Base-by-base conservation (phyloP, 1,284 basidiomycete species). In the Fomitopsis palustris region DNA sequence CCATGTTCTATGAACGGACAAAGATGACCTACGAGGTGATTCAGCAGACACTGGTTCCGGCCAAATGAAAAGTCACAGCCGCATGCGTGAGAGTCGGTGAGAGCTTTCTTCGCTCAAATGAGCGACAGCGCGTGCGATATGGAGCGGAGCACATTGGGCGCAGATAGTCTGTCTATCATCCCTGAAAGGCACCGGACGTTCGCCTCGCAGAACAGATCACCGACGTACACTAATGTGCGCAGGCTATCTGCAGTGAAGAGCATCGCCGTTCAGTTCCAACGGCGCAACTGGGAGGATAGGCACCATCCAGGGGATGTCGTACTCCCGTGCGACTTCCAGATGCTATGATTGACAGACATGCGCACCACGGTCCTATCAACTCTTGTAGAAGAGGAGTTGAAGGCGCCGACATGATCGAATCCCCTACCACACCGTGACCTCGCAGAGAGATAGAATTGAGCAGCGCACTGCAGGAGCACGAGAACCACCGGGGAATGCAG, bases 321-420 rank as follows among this genome's bases (percentile, higher is more conserved):
- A 12, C 19, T 27, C 45, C 23, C 25, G 41, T 52, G 49, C 55
- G 9, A 41, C 49, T 12, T 12, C 39, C 47, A 31, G 35, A 29
- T 19, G 27, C 41, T 54, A n/a, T 64, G 56, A 59, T 61, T 60
- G 64, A 53, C 25, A 29, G 21, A 23, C 45, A 47, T 21, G 54
- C 61, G 58, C 53, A 58, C 54, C 38, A 35, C 2, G 5, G 29
- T n/a, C 52, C 27, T 49, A 12, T 57, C 39, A 54, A 39, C 55
- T 92, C 95, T 72, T 92, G 93, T 4, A 88, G 89, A 56, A 93
- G 21, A 88, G n/a, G 89, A 35, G 84, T 88, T 31, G 93, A 95
- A 74, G 84, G 95, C 56, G 95, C 95, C 75, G 88, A 91, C 66
- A 87, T 93, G 49, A 79, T 95, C 42, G 90, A 92, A 64, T 70